Evolutionary conservation across 163 green algal species (phyloP).

Genomic region (Scenedesmus sp.): DNA sequence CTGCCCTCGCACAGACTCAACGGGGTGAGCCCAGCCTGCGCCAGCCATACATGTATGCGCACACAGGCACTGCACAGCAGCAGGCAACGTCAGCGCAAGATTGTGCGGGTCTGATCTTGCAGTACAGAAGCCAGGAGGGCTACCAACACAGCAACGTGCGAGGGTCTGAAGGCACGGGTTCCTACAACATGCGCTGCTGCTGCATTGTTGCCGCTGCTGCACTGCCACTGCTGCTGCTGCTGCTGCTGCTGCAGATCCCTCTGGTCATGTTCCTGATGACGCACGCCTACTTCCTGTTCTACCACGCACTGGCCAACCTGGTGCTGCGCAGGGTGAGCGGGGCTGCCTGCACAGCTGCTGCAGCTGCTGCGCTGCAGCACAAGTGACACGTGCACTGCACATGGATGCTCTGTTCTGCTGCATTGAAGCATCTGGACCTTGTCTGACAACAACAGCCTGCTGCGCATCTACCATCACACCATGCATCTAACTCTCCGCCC

Average conservation of each 20-base stretch:
- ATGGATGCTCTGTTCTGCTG: neutral
- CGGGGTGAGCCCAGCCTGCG: conserved; percentile 27
- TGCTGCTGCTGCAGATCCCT: conserved; percentile 82
- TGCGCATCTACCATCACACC: neutral
- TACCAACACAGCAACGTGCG: no score
- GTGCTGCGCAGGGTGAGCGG: conserved; percentile 78
- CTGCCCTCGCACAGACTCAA: conserved; percentile 95
- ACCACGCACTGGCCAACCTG: conserved; percentile 96
- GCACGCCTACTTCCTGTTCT: conserved; percentile 99
- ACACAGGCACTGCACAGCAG: neutral
- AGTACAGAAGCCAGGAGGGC: no score
- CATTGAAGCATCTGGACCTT: neutral
- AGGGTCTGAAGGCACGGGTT: neutral
- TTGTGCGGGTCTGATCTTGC: neutral
- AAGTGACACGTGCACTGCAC: neutral
- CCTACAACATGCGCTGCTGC: neutral
- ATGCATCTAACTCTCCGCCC: neutral
- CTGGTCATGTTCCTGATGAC: conserved; percentile 98
- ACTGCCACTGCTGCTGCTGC: neutral
- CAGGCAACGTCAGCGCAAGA: neutral
- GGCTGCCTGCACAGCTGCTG: neutral
- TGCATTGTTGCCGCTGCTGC: neutral
- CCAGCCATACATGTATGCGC: neutral
- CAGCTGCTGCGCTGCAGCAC: neutral
- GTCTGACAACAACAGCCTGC: neutral